Evolutionary conservation across 495 filamentous ascomycete species (phyloP).

Genomic region (Neurospora terricola): DNA sequence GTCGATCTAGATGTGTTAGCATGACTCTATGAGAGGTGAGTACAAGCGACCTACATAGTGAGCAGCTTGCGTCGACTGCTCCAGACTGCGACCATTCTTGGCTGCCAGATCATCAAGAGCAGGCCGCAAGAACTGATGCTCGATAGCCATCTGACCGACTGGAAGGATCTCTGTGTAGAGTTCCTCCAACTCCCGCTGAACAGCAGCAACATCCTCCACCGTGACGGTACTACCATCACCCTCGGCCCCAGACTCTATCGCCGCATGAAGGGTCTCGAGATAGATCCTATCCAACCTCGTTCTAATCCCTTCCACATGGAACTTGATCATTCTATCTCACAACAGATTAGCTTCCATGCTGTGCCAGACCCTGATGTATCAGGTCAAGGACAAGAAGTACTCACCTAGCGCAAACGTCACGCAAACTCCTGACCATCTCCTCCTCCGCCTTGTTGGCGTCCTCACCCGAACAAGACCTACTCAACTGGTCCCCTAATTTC

Average conservation of each 20-base stretch:
- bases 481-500: constrained; percentile 37
- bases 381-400: not conserved
- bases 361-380: not conserved
- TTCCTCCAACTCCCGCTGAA: constrained; percentile 52
- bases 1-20: constrained; percentile 15
- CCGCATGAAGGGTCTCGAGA: constrained; percentile 27
- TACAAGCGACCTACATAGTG: constrained; percentile 25
- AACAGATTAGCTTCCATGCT: not conserved
- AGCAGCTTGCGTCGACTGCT: constrained; percentile 26
- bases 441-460: constrained; percentile 29
- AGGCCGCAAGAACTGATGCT: constrained; percentile 49
- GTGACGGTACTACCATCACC: not conserved
- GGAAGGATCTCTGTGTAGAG: constrained; percentile 53
- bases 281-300: constrained; percentile 38
- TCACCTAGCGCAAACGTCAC: constrained; percentile 32
- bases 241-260: constrained; percentile 10
- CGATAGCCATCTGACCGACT: constrained; percentile 50
- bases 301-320: constrained; percentile 35
- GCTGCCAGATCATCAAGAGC: constrained; percentile 35
- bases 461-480: constrained; percentile 4
- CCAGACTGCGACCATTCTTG: constrained; percentile 25
- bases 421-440: constrained; percentile 23
- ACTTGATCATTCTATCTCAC: constrained; percentile 31
- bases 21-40: not conserved
- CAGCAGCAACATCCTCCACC: constrained; percentile 24